Percentiles rank a stretch among this genome's conserved stretches.
Evolutionary conservation across 371 early-diverging fungal genomes (phyloP).

Genomic region (Mortierella sp.): DNA sequence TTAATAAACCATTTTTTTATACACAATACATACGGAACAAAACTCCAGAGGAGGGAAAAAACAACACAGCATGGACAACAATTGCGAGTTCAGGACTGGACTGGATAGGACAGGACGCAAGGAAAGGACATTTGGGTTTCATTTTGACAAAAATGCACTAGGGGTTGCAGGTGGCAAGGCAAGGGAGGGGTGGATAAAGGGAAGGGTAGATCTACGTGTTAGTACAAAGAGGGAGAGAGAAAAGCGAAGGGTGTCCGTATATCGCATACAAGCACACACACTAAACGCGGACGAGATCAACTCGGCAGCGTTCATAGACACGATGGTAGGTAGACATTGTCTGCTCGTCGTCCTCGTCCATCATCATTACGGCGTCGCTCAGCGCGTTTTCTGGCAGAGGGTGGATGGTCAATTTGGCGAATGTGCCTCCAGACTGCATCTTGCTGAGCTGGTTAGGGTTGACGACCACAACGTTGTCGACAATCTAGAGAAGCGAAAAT

Average conservation of each 20-base stretch:
- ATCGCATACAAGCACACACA: background rate
- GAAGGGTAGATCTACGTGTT: background rate
- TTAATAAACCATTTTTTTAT: slow-evolving; percentile 9
- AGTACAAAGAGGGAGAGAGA: background rate
- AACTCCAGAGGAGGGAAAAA: background rate
- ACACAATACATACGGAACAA: background rate
- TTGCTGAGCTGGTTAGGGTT: slow-evolving; percentile 86
- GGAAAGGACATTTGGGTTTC: background rate
- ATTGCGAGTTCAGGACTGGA: background rate
- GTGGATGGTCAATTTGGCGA: slow-evolving; percentile 77
- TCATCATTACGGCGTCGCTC: slow-evolving; percentile 33
- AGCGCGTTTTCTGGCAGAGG: slow-evolving; percentile 60
- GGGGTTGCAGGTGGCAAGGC: background rate
- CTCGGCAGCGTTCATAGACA: slow-evolving; percentile 64
- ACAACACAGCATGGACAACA: background rate
- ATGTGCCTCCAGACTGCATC: slow-evolving; percentile 79
- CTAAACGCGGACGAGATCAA: slow-evolving; percentile 75
- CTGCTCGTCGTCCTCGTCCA: slow-evolving; percentile 40
- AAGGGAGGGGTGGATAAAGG: background rate
- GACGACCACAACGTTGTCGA: slow-evolving; percentile 79
- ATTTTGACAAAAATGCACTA: background rate
- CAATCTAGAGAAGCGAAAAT: slow-evolving; percentile 45
- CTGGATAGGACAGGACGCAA: background rate
- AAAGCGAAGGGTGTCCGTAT: background rate
- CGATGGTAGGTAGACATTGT: slow-evolving; percentile 40